Conservation (phyloP, 352 stramenopile genomes). For the Phytopythium vexans region DNA sequence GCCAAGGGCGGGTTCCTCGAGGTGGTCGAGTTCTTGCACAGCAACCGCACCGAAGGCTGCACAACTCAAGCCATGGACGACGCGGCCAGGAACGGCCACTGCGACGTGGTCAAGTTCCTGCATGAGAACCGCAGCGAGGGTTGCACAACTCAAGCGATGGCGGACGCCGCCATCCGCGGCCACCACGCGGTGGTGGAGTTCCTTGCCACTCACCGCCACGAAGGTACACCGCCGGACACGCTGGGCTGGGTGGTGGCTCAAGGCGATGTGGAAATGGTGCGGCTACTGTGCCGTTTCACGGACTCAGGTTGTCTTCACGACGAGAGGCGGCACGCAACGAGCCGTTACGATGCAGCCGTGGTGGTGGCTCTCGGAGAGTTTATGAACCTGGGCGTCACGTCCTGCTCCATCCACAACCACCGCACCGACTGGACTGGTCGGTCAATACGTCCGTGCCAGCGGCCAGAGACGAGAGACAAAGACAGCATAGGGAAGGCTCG, state of each 20-base stretch:
- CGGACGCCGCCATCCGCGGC: constrained; percentile 20
- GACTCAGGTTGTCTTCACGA: too few relatives aligned
- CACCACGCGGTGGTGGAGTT: constrained; percentile 21
- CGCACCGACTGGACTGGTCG: too few relatives aligned
- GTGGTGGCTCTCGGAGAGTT: too few relatives aligned
- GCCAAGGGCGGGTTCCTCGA: constrained; percentile 23
- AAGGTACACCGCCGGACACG: constrained; percentile 5
- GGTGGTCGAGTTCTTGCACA: constrained; percentile 28
- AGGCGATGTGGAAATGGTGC: constrained; percentile 2
- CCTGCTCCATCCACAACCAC: too few relatives aligned
- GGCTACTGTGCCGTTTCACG: neutral
- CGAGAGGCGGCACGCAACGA: too few relatives aligned
- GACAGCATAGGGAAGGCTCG: too few relatives aligned
- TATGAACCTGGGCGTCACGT: too few relatives aligned
- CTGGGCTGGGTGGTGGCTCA: neutral
- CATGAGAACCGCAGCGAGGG: constrained; percentile 30
- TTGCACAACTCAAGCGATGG: constrained; percentile 21
- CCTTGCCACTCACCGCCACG: constrained; percentile 26
- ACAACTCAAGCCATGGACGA: constrained; percentile 33
- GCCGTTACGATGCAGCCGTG: too few relatives aligned
- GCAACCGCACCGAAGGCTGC: constrained; percentile 29
- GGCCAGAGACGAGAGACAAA: too few relatives aligned
- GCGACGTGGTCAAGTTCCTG: constrained; percentile 26
- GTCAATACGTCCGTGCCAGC: too few relatives aligned
- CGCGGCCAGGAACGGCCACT: constrained; percentile 23